Base-by-base conservation (phyloP, 2,329 filamentous ascomycete species). In the Fusarium robinianum region DNA sequence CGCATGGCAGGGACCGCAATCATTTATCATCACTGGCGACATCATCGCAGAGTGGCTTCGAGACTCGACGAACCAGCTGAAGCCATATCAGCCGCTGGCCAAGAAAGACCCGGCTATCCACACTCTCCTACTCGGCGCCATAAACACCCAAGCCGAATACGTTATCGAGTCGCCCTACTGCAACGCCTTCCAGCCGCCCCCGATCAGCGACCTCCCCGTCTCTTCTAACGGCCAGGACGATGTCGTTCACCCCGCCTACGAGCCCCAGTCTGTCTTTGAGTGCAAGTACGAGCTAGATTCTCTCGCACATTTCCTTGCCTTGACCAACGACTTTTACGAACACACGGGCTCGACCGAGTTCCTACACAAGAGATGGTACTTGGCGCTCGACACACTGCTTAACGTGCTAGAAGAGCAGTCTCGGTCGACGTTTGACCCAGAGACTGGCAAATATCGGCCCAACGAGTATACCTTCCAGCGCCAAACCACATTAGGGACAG, bases 241-340 rank as follows among this genome's bases (percentile, higher is more conserved):
- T 63, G 70, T 66, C 7, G 94, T 99, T 0, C 90, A 96, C 60
- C 94, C 94, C 1, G 76, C 77, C 1, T 97, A 95, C 64, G 90
- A 97, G 62, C 86, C 86, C 0, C 81, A 77, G 1, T 80, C 84
- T 34, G 94, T 99, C 4, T 99, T 96, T 55, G 94, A 99, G 70
- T 99, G 94, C 80, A 99, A 99, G 71, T 99, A 97, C 69, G 94
- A 99, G 72, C 83, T 99, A 15, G 94, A 99, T 70, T 96, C 91
- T 7, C 77, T 99, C 1, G 94, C 91, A 0, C 86, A 95, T 63
- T 99, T 99, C 67, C 78, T 99, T 5, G 83, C 87, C 0, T 72
- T 99, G 3, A 81, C 79, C 12, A 96, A 96, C 61, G 84, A 96
- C 58, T 97, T 95, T 69, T 79, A 94, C 70, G 81, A 87, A 25